Base-by-base conservation (phyloP, 129 eudicot genomes). In the Escallonia herrerae region DNA sequence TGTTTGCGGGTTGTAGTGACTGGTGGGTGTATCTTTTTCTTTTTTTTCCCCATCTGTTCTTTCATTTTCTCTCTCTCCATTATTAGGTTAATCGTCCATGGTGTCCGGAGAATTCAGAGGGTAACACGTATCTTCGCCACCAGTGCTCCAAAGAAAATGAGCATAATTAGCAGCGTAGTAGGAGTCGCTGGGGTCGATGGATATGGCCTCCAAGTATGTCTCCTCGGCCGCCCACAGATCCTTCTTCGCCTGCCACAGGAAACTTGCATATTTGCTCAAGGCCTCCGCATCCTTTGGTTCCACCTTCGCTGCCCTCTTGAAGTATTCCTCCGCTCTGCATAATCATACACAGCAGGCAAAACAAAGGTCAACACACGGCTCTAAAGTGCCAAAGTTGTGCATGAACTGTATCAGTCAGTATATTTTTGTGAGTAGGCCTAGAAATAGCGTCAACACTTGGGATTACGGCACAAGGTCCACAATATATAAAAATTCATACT, bases 251-350 rank as follows among this genome's bases (percentile, higher is more conserved):
- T 65, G 72, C 99, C 99, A 94, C 52, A 94, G 59, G 84, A 94
- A 94, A 61, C 65, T 80, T 7, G 99, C 99, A 40, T 89, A 94
- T 63, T 94, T 89, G 75, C 74, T 82, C 56, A 83, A 61, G 13
- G 97, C 81, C 55, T 94, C 99, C 0, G 95, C 95, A 70, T 94
- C 97, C 74, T 83, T 89, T 40, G 99, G 97, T 86, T 94, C 97
- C 66, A 74, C 87, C 62, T 64, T 53, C 10, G 69, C 75, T 2
- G 99, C 99, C 71, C 75, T 83, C 80, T 94, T 89, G 75, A 94
- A 89, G 80, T 94, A 94, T 8, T 71, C 82, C 62, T 94, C 99
- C 2, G 99, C 99, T 74, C 99, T 94, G 90, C 55, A 62, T 47
- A 57, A 4, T 10, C 42, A 41, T 7, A n/a, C 5, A 45, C 59